A percentile compares a stretch with the other conserved stretches of the same genome.
Evolutionary conservation across 345 rosid genomes (phyloP).

Genomic region (Ceriops tagal): DNA sequence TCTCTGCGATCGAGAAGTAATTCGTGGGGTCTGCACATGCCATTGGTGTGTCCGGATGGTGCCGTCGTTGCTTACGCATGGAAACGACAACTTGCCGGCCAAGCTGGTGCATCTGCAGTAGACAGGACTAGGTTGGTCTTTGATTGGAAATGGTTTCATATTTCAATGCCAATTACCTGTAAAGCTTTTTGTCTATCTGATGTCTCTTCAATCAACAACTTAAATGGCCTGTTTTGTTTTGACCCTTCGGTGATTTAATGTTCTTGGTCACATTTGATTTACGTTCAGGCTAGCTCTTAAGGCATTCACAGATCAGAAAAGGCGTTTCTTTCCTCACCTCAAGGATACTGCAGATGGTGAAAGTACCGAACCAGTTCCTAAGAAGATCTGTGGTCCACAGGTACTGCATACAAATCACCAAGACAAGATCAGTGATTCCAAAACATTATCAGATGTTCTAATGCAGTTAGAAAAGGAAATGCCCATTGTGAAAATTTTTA

Average conservation of each 20-base stretch:
- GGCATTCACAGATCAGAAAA: constrained; percentile 92
- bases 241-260: no score
- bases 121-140: constrained; percentile 74
- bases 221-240: not conserved
- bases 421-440: constrained; percentile 48
- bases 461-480: constrained; percentile 51
- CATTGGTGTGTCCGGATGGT: constrained; percentile 94
- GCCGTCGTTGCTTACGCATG: constrained; percentile 97
- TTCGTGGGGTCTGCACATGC: constrained; percentile 95
- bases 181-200: not conserved
- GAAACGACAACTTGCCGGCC: constrained; percentile 99
- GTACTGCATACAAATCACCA: constrained; percentile 25
- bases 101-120: constrained; percentile 99
- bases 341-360: constrained; percentile 49
- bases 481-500: constrained; percentile 55
- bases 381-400: constrained; percentile 46
- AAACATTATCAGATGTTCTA: constrained; percentile 63
- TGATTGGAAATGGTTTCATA: not conserved
- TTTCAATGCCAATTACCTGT: constrained; percentile 1
- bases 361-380: constrained; percentile 40
- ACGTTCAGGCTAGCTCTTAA: constrained; percentile 78
- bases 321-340: constrained; percentile 81
- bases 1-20: constrained; percentile 70
- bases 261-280: not conserved
- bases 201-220: not conserved